These are phyloP conservation scores for Colletotrichum horii DNA, from an alignment of 2,329 filamentous ascomycete genomes.

Conservation along the genomic window DNA sequence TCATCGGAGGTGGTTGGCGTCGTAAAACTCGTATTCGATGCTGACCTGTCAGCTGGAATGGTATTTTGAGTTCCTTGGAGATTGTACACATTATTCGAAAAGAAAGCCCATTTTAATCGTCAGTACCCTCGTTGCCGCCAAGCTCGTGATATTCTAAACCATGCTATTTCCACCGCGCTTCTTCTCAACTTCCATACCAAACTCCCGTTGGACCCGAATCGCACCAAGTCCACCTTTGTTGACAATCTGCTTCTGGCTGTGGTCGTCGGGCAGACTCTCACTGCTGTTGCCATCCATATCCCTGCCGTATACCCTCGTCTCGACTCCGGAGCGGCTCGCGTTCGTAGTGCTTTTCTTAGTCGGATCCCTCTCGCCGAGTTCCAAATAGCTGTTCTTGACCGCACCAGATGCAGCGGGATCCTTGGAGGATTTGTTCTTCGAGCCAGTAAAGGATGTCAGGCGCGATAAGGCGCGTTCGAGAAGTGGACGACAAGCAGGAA, in stretches of 20 bases:
- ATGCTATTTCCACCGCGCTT: background rate
- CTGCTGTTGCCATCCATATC: conserved; percentile 5
- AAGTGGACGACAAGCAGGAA: conserved; percentile 12
- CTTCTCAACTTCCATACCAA: conserved; percentile 12
- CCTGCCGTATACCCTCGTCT: conserved; percentile 14
- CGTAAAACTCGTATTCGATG: background rate
- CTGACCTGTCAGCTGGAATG: background rate
- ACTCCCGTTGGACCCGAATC: conserved; percentile 8
- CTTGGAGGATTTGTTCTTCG: conserved; percentile 12
- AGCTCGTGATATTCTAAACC: background rate
- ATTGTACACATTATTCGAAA: background rate
- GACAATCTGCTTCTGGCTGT: conserved; percentile 13
- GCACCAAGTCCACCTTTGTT: background rate
- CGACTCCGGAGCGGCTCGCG: background rate
- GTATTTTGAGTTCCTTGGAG: background rate
- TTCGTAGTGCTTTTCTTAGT: background rate
- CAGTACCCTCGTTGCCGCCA: background rate
- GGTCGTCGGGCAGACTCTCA: conserved; percentile 11
- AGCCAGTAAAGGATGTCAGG: conserved; percentile 11
- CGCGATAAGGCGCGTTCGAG: conserved; percentile 9
- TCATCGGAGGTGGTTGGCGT: background rate
- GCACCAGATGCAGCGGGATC: background rate
- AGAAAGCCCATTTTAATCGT: background rate
- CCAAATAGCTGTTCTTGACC: conserved; percentile 10
- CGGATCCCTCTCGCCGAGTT: conserved; percentile 13